Evolutionary conservation across 2,329 filamentous ascomycete genomes (phyloP).

Genomic region (Onygenales sp.): DNA sequence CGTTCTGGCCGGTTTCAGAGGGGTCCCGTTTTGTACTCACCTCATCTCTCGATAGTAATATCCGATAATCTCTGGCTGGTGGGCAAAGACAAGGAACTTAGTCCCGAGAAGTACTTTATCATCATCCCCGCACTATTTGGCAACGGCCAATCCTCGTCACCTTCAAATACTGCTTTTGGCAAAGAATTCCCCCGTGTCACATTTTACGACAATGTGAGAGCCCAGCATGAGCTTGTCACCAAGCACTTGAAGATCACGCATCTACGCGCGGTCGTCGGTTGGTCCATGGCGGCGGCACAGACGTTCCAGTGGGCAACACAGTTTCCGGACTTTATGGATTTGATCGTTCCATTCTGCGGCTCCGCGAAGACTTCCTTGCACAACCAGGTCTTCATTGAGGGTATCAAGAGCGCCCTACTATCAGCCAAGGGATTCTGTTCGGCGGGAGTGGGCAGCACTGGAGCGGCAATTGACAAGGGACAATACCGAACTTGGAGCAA

Average conservation of each 20-base stretch:
- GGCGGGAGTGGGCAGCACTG: slow-evolving; percentile 41
- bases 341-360: slow-evolving; percentile 57
- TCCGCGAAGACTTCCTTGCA: slow-evolving; percentile 55
- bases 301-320: slow-evolving; percentile 56
- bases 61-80: slow-evolving; percentile 67
- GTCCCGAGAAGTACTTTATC: slow-evolving; percentile 57
- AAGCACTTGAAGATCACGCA: slow-evolving; percentile 52
- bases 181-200: slow-evolving; percentile 53
- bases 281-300: slow-evolving; percentile 63
- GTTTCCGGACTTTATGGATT: slow-evolving; percentile 56
- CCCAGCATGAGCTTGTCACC: slow-evolving; percentile 58
- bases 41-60: slow-evolving; percentile 37
- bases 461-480: slow-evolving; percentile 27
- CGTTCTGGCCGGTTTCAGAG: neutral
- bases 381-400: slow-evolving; percentile 59
- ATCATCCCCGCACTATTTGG: slow-evolving; percentile 61
- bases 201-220: slow-evolving; percentile 61
- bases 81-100: slow-evolving; percentile 54
- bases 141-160: slow-evolving; percentile 58
- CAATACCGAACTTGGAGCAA: slow-evolving; percentile 42
- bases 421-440: slow-evolving; percentile 47
- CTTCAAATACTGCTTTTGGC: slow-evolving; percentile 49
- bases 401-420: slow-evolving; percentile 52
- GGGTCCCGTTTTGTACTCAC: neutral
- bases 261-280: slow-evolving; percentile 54